phyloP scores from a whole-genome alignment of 495 filamentous ascomycete genomes.

The Penicillium malachiteum region DNA sequence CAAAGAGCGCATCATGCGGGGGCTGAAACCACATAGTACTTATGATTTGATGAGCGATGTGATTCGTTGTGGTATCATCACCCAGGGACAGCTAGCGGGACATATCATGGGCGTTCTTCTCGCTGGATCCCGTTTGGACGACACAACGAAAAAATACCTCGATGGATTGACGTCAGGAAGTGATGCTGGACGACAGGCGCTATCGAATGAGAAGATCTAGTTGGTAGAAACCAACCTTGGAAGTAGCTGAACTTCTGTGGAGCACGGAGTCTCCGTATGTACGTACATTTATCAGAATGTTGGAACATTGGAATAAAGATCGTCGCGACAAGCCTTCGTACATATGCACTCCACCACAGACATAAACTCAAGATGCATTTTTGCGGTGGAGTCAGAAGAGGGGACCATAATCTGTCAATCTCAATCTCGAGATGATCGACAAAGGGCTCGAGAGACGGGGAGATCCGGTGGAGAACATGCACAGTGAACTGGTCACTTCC shows the following conservation, averaged over 20 bases:
- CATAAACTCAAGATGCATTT: too few relatives aligned
- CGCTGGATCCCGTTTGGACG: slow-evolving; percentile 7
- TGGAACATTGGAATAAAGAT: too few relatives aligned
- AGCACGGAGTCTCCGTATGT: neutral
- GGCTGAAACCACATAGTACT: slow-evolving; percentile 11
- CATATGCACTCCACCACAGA: too few relatives aligned
- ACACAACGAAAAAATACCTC: slow-evolving; percentile 9
- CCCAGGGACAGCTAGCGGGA: slow-evolving; percentile 11
- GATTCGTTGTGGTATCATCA: slow-evolving; percentile 15
- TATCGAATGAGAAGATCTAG: slow-evolving; percentile 14
- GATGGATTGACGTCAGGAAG: slow-evolving; percentile 7
- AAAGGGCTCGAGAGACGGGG: too few relatives aligned
- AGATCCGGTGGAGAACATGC: too few relatives aligned
- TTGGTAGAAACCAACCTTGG: too few relatives aligned
- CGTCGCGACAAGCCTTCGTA: too few relatives aligned
- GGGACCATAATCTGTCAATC: too few relatives aligned
- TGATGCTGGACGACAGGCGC: slow-evolving; percentile 6
- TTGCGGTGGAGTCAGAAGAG: too few relatives aligned
- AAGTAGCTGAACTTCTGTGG: neutral
- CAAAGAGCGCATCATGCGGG: slow-evolving; percentile 16
- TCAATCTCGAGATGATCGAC: too few relatives aligned
- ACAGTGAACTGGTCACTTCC: too few relatives aligned
- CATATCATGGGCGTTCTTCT: slow-evolving; percentile 10
- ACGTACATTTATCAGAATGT: neutral
- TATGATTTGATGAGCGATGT: slow-evolving; percentile 12